phyloP scores from a whole-genome alignment of 192 early-diverging fungal genomes.

The Diversispora eburnea region DNA sequence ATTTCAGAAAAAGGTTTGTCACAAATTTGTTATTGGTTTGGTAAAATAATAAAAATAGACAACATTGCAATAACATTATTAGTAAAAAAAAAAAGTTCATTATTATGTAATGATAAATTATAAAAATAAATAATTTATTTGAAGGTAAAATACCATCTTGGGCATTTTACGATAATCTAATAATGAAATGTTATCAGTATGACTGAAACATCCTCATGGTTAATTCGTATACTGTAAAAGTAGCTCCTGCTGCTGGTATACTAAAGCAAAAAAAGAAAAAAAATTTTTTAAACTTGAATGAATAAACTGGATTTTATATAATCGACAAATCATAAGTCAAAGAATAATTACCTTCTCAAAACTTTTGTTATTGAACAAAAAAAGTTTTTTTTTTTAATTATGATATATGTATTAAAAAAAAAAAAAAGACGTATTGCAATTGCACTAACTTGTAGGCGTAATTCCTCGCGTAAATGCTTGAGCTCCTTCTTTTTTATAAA shows the following conservation, averaged over 20 bases:
- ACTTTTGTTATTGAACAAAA: conserved; percentile 12
- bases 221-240: conserved; percentile 74
- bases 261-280: conserved; percentile 48
- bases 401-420: neutral
- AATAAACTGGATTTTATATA: neutral
- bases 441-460: conserved; percentile 42
- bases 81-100: no score
- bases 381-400: neutral
- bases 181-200: no score
- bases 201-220: conserved; percentile 39
- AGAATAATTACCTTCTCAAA: conserved; percentile 38
- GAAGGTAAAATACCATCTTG: no score
- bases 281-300: neutral
- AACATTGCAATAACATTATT: no score
- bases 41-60: no score
- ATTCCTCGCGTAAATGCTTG: conserved; percentile 66
- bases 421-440: neutral
- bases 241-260: conserved; percentile 75
- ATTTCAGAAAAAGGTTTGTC: no score
- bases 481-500: conserved; percentile 56
- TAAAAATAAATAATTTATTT: no score
- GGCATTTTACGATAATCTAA: no score
- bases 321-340: neutral
- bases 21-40: no score
- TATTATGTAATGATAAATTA: no score